Percentiles rank a stretch among this genome's conserved stretches.
Evolutionary conservation across 2,329 filamentous ascomycete species (phyloP).

Genomic region (Pseudocercospora fijiensis): DNA sequence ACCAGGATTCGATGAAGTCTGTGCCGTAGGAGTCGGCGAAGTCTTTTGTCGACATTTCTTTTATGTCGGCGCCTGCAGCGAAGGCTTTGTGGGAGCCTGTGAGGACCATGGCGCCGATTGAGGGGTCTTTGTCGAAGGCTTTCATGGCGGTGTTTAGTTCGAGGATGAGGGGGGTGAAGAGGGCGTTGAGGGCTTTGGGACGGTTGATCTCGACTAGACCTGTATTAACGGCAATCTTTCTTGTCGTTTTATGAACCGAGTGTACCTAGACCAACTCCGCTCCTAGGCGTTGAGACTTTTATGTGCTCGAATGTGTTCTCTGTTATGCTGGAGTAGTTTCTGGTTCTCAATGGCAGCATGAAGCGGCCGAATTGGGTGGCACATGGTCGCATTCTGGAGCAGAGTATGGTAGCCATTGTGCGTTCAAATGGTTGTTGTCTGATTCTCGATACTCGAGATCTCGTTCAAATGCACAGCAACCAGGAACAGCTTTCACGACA

Average conservation of each 20-base stretch:
- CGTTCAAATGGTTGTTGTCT: background rate
- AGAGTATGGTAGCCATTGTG: constrained; percentile 30
- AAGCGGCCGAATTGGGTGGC: constrained; percentile 60
- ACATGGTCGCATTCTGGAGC: constrained; percentile 54
- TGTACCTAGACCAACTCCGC: constrained; percentile 86
- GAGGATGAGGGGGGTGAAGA: constrained; percentile 83
- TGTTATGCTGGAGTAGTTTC: constrained; percentile 50
- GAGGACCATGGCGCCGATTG: constrained; percentile 74
- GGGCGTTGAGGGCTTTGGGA: constrained; percentile 91
- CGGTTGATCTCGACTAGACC: constrained; percentile 81
- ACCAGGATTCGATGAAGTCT: constrained; percentile 96
- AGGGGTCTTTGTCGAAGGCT: constrained; percentile 66
- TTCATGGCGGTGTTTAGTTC: constrained; percentile 81
- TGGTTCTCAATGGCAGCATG: constrained; percentile 56
- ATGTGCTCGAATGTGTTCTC: constrained; percentile 71
- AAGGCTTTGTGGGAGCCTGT: constrained; percentile 90
- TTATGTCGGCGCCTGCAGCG: constrained; percentile 95
- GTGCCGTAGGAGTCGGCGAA: constrained; percentile 84
- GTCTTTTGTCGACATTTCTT: constrained; percentile 92
- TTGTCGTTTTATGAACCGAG: no score
- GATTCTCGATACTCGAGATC: no score
- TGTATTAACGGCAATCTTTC: no score
- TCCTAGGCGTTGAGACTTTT: constrained; percentile 75
- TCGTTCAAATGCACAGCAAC: background rate
- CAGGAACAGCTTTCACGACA: background rate